Conservation (phyloP, 768 basidiomycete species). For the Crassisporium funariophilum region DNA sequence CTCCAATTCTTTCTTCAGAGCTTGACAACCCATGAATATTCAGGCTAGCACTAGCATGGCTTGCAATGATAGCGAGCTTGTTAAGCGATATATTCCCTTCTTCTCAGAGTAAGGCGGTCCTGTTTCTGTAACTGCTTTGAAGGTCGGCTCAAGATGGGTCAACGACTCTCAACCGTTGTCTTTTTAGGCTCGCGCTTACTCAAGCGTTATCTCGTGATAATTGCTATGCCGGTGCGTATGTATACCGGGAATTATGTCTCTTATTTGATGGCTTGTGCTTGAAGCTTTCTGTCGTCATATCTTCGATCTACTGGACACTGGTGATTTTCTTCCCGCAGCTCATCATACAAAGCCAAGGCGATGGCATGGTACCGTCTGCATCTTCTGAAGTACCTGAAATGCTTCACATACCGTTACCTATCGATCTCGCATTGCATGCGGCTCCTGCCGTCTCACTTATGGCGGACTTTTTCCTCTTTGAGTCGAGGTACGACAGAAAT, state of each 20-base stretch:
- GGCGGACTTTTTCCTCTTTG: slow-evolving; percentile 69
- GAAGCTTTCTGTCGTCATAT: slow-evolving; percentile 40
- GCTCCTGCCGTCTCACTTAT: slow-evolving; percentile 58
- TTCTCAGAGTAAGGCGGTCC: slow-evolving; percentile 25
- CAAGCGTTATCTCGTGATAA: slow-evolving; percentile 62
- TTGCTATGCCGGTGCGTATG: slow-evolving; percentile 63
- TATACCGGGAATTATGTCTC: background rate
- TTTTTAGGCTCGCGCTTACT: slow-evolving; percentile 39
- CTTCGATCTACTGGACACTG: slow-evolving; percentile 71
- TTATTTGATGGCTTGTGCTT: background rate
- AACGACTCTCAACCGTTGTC: background rate
- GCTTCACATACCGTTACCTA: slow-evolving; percentile 47
- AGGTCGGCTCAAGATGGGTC: background rate
- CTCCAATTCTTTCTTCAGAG: too few species aligned
- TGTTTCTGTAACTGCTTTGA: background rate
- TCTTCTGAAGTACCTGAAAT: slow-evolving; percentile 28
- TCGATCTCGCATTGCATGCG: slow-evolving; percentile 70
- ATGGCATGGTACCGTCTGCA: slow-evolving; percentile 25
- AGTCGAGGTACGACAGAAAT: slow-evolving; percentile 50
- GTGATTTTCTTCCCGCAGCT: slow-evolving; percentile 55
- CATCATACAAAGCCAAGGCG: slow-evolving; percentile 43
- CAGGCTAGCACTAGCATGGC: slow-evolving; percentile 39
- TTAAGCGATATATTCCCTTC: slow-evolving; percentile 35
- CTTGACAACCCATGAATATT: background rate
- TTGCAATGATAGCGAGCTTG: slow-evolving; percentile 38